Percentiles rank a stretch among this genome's conserved stretches.
Conservation (phyloP, 73 alveolate species). For the Stentor coeruleus region DNA sequence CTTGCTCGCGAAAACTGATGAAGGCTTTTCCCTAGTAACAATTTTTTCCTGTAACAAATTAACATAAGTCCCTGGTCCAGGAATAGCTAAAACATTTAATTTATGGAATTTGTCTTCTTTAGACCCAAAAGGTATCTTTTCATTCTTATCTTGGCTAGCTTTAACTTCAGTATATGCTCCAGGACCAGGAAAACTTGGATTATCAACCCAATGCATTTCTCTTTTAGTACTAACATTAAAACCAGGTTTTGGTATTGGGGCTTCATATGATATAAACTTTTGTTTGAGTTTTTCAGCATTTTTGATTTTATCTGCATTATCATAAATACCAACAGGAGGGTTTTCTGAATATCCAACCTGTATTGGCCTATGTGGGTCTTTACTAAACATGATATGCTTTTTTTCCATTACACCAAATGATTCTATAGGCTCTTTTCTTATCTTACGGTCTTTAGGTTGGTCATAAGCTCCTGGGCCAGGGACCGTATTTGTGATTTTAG, state of each 20-base stretch:
- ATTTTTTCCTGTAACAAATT: no score
- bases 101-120: background rate
- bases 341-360: background rate
- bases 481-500: background rate
- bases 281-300: background rate
- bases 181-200: constrained; percentile 1
- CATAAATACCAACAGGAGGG: constrained; percentile 20
- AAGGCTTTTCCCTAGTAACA: background rate
- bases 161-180: background rate
- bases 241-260: background rate
- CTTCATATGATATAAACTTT: background rate
- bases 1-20: background rate
- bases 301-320: background rate
- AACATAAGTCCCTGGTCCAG: constrained; percentile 22
- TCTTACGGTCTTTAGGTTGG: background rate
- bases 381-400: background rate
- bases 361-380: constrained; percentile 25
- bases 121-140: background rate
- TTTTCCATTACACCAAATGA: background rate
- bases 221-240: constrained; percentile 6
- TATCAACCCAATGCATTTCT: constrained; percentile 9
- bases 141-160: background rate
- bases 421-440: background rate
- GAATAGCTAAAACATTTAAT: background rate
- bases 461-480: constrained; percentile 24